These are phyloP conservation scores for Colletotrichum sp. DNA, from an alignment of 2,329 filamentous ascomycete genomes.

Conservation along the genomic window DNA sequence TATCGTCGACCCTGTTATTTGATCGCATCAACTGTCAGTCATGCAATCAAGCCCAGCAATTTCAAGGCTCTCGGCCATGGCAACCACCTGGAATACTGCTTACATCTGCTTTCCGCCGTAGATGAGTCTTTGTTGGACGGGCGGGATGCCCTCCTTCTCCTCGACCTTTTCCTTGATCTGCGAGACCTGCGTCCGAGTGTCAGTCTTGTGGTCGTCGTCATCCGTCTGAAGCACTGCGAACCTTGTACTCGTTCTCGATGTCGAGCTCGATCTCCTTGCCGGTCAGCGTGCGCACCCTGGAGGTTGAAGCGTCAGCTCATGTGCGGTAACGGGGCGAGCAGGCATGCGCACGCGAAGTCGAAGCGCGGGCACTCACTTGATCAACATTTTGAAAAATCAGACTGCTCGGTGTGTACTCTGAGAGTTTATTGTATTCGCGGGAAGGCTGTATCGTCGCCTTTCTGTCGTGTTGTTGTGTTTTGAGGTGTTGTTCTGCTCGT, in stretches of 20 bases:
- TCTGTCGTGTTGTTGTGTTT: not conserved
- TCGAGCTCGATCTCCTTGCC: conserved; percentile 99
- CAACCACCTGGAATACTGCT: not conserved
- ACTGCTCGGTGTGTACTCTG: not conserved
- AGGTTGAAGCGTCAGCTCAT: not conserved
- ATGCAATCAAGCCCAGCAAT: not conserved
- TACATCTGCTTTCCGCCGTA: conserved; percentile 99
- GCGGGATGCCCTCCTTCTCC: conserved; percentile 98
- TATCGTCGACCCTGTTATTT: conserved; percentile 82
- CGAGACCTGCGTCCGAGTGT: conserved; percentile 67
- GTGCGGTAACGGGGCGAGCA: not conserved
- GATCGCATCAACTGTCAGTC: not conserved
- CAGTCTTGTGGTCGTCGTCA: not conserved
- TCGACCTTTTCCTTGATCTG: conserved; percentile 99
- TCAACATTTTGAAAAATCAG: conserved; percentile 42
- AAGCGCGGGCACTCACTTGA: conserved; percentile 50
- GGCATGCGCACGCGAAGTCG: not conserved
- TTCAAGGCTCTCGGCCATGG: not conserved
- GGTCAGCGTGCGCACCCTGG: conserved; percentile 93
- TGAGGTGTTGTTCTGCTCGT: not conserved
- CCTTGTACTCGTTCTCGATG: conserved; percentile 93
- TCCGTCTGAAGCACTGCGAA: conserved; percentile 39
- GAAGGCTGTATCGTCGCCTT: not conserved
- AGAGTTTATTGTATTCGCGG: not conserved
- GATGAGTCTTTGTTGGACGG: conserved; percentile 94